Evolutionary conservation across 306 rosid genomes (phyloP), one percentile per base, ranked within the genome.

Genomic region (Dicorynia guianensis): DNA sequence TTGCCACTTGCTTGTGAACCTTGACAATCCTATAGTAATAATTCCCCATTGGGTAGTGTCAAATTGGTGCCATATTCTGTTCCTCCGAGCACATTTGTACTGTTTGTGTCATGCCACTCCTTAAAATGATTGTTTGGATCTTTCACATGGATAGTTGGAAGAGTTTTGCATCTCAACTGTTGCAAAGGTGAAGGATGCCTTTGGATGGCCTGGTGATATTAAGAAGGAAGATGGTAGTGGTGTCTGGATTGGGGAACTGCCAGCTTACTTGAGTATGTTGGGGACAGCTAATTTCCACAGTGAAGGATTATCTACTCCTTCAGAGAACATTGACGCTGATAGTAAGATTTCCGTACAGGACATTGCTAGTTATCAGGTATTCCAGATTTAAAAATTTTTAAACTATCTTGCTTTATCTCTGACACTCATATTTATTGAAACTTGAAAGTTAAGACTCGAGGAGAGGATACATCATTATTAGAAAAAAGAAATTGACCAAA

Each of bases 281-380:
- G 69, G 67, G 78, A 82, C 60, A 70, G 74, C 77, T 66, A 58
- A 67, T 62, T 75, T 71, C 49, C 39, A 60, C n/a, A 73, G 65
- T 46, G 87, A 88, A 77, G 84, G 71, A 52, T 43, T 71, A 82
- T 75, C 88, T 64, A 58, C 82, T 60, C 74, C 83, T 35, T 67
- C 82, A 11, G 89, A 87, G 36, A 81, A 71, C 30, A 72, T 82
- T 71, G 88, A 84, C 53, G 85, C 67, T 47, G 86, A 81, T 38
- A 71, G 85, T 49, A 85, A 83, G 84, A 61, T 60, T 53, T 76
- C 89, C 55, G 77, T 90, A 18, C 97, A 87, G 72, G 95, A 91
- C 65, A 90, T 94, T 74, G 97, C 95, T 50, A 92, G 96, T 86
- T 94, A 91, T 77, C 97, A 94, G 98, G 98, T 91, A 71, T 69